Conservation (phyloP, 768 basidiomycete species). For the Obba rivulosa region DNA sequence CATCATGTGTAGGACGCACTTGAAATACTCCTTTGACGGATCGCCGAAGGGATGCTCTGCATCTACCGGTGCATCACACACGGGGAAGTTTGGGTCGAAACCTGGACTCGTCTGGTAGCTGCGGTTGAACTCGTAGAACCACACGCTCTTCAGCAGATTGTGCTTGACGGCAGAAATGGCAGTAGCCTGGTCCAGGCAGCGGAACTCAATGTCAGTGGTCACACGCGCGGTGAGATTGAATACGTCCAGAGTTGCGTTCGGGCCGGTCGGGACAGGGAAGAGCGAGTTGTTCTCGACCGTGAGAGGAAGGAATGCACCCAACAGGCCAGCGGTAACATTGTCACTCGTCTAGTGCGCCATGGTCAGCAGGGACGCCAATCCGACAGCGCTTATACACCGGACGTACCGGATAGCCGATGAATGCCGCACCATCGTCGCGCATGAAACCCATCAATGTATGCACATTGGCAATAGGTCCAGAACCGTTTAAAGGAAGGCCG, state of each 20-base stretch:
- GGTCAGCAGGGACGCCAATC: not conserved
- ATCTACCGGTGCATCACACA: slow-evolving; percentile 39
- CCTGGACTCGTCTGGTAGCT: slow-evolving; percentile 33
- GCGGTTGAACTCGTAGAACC: slow-evolving; percentile 43
- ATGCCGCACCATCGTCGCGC: slow-evolving; percentile 45
- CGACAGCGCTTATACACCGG: not conserved
- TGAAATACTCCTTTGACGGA: slow-evolving; percentile 41
- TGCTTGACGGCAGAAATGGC: slow-evolving; percentile 37
- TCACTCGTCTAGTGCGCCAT: slow-evolving; percentile 5
- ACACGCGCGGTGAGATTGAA: slow-evolving; percentile 43
- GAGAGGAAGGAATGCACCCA: slow-evolving; percentile 18
- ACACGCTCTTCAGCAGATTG: slow-evolving; percentile 36
- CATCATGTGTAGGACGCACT: slow-evolving; percentile 17
- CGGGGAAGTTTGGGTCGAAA: slow-evolving; percentile 38
- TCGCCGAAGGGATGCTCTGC: slow-evolving; percentile 40
- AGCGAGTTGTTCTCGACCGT: slow-evolving; percentile 21
- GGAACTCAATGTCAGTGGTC: slow-evolving; percentile 41
- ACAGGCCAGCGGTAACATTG: slow-evolving; percentile 16
- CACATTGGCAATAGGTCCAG: slow-evolving; percentile 35
- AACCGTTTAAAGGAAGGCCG: slow-evolving; percentile 35
- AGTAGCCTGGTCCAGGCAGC: slow-evolving; percentile 46
- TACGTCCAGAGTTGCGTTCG: slow-evolving; percentile 33
- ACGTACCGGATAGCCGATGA: slow-evolving; percentile 33
- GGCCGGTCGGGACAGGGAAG: slow-evolving; percentile 34
- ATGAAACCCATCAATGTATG: slow-evolving; percentile 47